Evolutionary conservation across 2,329 filamentous ascomycete genomes (phyloP).

Genomic region (Monosporascus sp.): DNA sequence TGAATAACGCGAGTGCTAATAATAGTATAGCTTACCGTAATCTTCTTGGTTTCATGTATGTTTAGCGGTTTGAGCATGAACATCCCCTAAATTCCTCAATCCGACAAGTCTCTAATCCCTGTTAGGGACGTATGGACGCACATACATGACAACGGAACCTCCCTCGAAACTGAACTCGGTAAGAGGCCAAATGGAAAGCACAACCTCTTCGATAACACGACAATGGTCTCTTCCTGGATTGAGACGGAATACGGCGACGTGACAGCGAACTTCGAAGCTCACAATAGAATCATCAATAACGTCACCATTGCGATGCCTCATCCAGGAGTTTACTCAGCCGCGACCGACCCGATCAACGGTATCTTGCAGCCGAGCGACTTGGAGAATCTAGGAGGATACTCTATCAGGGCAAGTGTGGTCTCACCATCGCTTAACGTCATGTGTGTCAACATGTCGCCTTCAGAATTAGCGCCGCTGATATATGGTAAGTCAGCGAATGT

Average conservation of each 20-base stretch:
- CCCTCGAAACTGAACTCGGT: constrained; percentile 33
- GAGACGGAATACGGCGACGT: constrained; percentile 50
- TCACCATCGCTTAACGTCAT: constrained; percentile 68
- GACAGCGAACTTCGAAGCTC: constrained; percentile 40
- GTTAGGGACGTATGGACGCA: constrained; percentile 45
- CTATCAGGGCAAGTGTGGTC: constrained; percentile 62
- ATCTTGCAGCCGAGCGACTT: constrained; percentile 67
- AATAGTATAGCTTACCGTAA: constrained; percentile 55
- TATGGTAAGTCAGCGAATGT: constrained; percentile 25
- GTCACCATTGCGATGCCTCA: constrained; percentile 76
- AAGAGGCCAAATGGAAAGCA: constrained; percentile 56
- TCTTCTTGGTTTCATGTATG: constrained; percentile 53
- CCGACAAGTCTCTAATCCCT: constrained; percentile 20
- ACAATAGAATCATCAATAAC: constrained; percentile 64
- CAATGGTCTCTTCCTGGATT: constrained; percentile 66
- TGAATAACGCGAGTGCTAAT: constrained; percentile 3
- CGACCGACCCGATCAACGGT: constrained; percentile 53
- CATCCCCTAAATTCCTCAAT: neutral
- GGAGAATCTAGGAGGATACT: constrained; percentile 64
- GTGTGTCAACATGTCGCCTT: constrained; percentile 59
- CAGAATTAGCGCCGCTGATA: constrained; percentile 60
- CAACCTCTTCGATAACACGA: constrained; percentile 68
- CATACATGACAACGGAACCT: constrained; percentile 39
- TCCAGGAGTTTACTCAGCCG: constrained; percentile 59
- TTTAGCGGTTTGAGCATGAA: neutral